Percentiles rank a stretch among this genome's conserved stretches.
Conservation (phyloP, 208 protist species). For the Crithidia fasciculata region DNA sequence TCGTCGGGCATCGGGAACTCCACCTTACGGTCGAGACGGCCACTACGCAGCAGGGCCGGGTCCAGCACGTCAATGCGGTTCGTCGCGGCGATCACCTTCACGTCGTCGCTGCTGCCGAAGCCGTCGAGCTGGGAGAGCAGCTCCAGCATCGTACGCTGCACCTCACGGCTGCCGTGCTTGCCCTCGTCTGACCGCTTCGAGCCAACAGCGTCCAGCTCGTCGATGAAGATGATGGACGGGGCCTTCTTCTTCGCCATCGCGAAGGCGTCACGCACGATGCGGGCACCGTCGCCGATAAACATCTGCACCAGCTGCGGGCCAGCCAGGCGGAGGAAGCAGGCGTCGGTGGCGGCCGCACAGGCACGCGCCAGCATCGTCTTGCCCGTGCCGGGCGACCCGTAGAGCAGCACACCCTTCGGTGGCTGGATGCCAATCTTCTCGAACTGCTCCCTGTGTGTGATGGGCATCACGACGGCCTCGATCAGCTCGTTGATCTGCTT, state of each 20-base stretch:
- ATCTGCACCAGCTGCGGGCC: slow-evolving; percentile 99
- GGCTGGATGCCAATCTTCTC: slow-evolving; percentile 99
- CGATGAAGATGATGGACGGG: slow-evolving; percentile 99
- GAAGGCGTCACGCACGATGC: slow-evolving; percentile 99
- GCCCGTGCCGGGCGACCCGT: slow-evolving; percentile 98
- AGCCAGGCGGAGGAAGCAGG: slow-evolving; percentile 99
- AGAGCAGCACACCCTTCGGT: slow-evolving; percentile 98
- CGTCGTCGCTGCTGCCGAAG: slow-evolving; percentile 96
- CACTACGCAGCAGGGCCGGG: slow-evolving; percentile 99
- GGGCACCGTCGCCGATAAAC: slow-evolving; percentile 98
- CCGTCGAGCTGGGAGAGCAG: slow-evolving; percentile 99
- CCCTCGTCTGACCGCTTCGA: slow-evolving; percentile 98
- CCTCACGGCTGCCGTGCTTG: slow-evolving; percentile 97
- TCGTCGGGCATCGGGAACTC: slow-evolving; percentile 99
- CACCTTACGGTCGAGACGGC: slow-evolving; percentile 99
- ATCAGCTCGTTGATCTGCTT: slow-evolving; percentile 99
- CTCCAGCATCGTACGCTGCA: slow-evolving; percentile 99
- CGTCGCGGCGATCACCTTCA: slow-evolving; percentile 99
- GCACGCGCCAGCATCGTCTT: slow-evolving; percentile 98
- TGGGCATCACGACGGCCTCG: slow-evolving; percentile 99
- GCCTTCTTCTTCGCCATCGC: slow-evolving; percentile 99
- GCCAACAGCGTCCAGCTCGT: slow-evolving; percentile 99
- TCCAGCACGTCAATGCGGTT: slow-evolving; percentile 99
- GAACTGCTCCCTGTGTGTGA: slow-evolving; percentile 99
- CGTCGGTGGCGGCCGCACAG: slow-evolving; percentile 98